These are phyloP conservation scores for Schizochytrium sp. DNA, from an alignment of 108 stramenopile species.

Conservation along the genomic window DNA sequence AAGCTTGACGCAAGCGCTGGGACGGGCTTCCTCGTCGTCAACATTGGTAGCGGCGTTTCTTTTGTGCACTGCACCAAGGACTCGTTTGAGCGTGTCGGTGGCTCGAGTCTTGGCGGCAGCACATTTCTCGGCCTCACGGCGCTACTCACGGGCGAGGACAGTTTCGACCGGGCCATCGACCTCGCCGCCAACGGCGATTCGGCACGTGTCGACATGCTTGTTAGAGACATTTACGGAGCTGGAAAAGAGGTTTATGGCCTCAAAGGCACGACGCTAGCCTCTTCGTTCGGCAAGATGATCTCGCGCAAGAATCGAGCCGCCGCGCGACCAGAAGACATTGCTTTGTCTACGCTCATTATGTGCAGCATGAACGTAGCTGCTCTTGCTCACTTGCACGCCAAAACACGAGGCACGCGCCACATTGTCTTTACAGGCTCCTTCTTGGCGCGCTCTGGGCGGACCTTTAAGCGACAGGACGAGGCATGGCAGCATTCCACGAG, in stretches of 20 bases:
- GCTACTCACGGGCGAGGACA: background rate
- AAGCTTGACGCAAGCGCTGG: background rate
- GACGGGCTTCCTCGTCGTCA: background rate
- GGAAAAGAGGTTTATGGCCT: background rate
- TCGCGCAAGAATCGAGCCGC: background rate
- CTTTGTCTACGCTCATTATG: background rate
- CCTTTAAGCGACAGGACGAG: background rate
- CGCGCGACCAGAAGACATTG: background rate
- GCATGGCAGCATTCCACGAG: background rate
- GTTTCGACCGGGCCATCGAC: background rate
- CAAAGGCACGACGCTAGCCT: background rate
- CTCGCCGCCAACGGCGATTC: background rate
- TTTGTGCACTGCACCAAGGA: constrained; percentile 12
- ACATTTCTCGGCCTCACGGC: background rate
- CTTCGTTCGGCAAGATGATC: constrained; percentile 1
- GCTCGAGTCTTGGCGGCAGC: background rate
- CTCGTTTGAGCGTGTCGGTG: background rate
- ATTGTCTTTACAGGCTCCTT: background rate
- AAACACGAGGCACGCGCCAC: background rate
- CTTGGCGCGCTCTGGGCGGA: background rate
- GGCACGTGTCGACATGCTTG: background rate
- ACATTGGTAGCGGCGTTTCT: constrained; percentile 13
- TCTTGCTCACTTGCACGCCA: background rate
- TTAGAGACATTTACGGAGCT: background rate
- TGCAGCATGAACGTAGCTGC: constrained; percentile 13